Percentiles rank a stretch among this genome's conserved stretches.
Evolutionary conservation across 169 alveolate species (phyloP).

Genomic region (Eimeria acervulina): DNA sequence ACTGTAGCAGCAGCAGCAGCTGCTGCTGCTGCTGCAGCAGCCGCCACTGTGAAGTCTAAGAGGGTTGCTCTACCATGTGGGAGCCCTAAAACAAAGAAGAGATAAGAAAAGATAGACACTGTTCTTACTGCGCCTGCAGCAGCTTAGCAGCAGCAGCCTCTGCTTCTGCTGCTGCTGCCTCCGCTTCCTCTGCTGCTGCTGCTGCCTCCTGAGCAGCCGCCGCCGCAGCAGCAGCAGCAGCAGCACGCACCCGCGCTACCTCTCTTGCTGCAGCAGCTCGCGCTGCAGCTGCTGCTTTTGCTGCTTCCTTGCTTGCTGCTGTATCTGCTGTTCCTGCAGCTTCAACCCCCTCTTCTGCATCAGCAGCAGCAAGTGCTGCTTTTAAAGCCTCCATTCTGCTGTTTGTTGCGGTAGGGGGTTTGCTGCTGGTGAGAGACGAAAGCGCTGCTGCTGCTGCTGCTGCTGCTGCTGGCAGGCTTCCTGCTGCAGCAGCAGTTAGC

Average conservation of each 20-base stretch:
- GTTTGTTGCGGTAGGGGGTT: background rate
- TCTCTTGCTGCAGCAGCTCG: background rate
- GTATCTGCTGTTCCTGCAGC: too few species aligned
- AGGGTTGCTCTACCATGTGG: too few species aligned
- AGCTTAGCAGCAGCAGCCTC: background rate
- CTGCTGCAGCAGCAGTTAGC: background rate
- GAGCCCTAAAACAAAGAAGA: too few species aligned
- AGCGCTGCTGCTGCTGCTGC: background rate
- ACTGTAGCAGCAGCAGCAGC: too few species aligned
- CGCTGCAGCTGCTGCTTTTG: background rate
- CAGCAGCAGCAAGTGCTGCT: background rate
- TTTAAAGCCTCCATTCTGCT: background rate
- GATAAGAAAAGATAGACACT: too few species aligned
- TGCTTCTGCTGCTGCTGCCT: too few species aligned
- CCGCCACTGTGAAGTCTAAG: too few species aligned
- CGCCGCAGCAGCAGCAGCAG: slow-evolving; percentile 2
- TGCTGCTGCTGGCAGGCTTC: background rate
- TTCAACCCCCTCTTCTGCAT: too few species aligned
- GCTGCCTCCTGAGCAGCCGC: slow-evolving; percentile 40
- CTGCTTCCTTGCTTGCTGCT: slow-evolving; percentile 10
- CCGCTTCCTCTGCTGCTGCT: slow-evolving; percentile 43
- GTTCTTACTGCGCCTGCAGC: background rate
- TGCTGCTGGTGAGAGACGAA: background rate
- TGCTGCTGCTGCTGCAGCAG: too few species aligned
- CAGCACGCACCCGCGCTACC: background rate